Percentiles rank a stretch among this genome's conserved stretches.
Conservation (phyloP, 1,284 basidiomycete genomes). For the Ganoderma resinaceum region DNA sequence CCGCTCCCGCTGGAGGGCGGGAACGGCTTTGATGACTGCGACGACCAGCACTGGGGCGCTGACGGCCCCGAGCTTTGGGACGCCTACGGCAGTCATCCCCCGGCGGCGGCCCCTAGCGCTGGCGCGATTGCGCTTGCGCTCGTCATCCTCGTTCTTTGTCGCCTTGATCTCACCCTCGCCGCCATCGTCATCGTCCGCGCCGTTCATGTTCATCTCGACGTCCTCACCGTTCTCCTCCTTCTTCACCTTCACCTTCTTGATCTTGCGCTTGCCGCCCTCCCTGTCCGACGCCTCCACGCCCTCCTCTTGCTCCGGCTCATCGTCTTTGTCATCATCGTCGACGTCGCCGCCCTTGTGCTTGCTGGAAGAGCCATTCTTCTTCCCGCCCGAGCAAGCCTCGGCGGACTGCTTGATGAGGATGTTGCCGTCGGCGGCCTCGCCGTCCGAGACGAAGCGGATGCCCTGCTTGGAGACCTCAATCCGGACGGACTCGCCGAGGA, state of each 20-base stretch:
- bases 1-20: conserved; percentile 16
- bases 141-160: conserved; percentile 42
- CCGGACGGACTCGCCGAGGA: conserved; percentile 93
- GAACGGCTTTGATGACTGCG: conserved; percentile 16
- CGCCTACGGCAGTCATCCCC: conserved; percentile 24
- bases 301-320: conserved; percentile 47
- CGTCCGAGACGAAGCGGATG: conserved; percentile 92
- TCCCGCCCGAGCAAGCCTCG: conserved; percentile 43
- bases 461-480: conserved; percentile 98
- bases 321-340: conserved; percentile 44
- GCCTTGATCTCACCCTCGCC: conserved; percentile 54
- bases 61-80: conserved; percentile 21
- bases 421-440: conserved; percentile 93
- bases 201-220: conserved; percentile 45
- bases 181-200: conserved; percentile 45
- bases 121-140: too few relatives aligned
- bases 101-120: conserved; percentile 2
- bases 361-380: conserved; percentile 39
- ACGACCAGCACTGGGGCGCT: conserved; percentile 17
- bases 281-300: conserved; percentile 49
- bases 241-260: conserved; percentile 49
- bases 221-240: conserved; percentile 52
- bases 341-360: conserved; percentile 46
- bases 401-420: conserved; percentile 83
- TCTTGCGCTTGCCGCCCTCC: conserved; percentile 48